Evolutionary conservation across 495 filamentous ascomycete species (phyloP).

Genomic region (Coniosporium apollinis): DNA sequence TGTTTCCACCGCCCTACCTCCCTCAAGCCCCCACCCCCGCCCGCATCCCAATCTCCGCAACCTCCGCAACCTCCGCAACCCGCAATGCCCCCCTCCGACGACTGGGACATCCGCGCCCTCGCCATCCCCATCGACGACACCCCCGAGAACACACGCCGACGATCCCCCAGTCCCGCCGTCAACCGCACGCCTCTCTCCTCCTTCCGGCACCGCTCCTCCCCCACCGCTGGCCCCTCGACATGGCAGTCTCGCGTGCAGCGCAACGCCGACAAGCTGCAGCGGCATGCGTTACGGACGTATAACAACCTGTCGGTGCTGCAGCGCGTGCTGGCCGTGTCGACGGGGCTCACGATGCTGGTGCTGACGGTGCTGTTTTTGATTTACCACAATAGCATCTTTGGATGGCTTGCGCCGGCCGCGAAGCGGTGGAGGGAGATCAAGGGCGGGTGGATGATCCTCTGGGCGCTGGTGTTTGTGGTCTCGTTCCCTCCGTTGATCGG

Average conservation of each 20-base stretch:
- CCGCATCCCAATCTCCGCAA: too few relatives aligned
- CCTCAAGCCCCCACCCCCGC: too few relatives aligned
- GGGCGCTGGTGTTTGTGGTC: constrained; percentile 55
- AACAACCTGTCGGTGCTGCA: constrained; percentile 42
- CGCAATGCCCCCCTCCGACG: too few relatives aligned
- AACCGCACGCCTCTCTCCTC: too few relatives aligned
- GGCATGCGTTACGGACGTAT: constrained; percentile 26
- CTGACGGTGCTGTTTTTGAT: constrained; percentile 50
- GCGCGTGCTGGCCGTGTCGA: constrained; percentile 36
- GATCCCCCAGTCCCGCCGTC: too few relatives aligned
- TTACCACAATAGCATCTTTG: constrained; percentile 63
- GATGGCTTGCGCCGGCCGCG: constrained; percentile 50
- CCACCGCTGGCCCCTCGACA: too few relatives aligned
- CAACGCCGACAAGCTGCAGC: constrained; percentile 26
- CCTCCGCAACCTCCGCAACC: too few relatives aligned
- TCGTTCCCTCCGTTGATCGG: constrained; percentile 87
- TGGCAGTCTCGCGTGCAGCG: constrained; percentile 32
- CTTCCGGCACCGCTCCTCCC: too few relatives aligned
- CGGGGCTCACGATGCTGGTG: constrained; percentile 30
- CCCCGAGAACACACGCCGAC: too few relatives aligned
- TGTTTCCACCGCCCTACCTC: too few relatives aligned
- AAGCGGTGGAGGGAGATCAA: constrained; percentile 50
- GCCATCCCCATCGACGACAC: too few relatives aligned
- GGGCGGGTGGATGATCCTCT: constrained; percentile 65
- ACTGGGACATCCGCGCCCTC: too few relatives aligned